A percentile compares a stretch with the other conserved stretches of the same genome.
phyloP scores from a whole-genome alignment of 352 stramenopile species.

The Globisporangium viniferum region DNA sequence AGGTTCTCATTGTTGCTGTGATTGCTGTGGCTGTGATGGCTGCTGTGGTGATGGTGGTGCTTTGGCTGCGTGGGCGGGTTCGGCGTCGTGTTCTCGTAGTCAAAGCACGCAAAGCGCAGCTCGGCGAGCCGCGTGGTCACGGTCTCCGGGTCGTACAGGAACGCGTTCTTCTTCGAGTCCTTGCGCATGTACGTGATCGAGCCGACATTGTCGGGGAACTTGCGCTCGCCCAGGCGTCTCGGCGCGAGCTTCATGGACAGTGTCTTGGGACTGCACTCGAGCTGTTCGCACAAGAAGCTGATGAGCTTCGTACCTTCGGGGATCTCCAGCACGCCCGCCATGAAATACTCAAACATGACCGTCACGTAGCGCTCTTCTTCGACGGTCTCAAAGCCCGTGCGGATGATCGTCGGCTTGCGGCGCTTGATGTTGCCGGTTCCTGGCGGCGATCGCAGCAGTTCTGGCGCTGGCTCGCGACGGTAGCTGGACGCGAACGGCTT shows the following conservation, averaged over 20 bases:
- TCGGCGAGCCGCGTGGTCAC: slow-evolving; percentile 16
- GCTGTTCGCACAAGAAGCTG: slow-evolving; percentile 52
- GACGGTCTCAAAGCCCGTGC: slow-evolving; percentile 62
- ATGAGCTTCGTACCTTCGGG: slow-evolving; percentile 56
- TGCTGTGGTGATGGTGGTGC: not conserved
- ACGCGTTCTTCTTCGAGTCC: slow-evolving; percentile 4
- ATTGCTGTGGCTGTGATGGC: not conserved
- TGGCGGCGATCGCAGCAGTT: slow-evolving; percentile 14
- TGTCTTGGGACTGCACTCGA: slow-evolving; percentile 49
- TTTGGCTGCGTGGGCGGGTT: slow-evolving; percentile 5
- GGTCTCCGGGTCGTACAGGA: not conserved
- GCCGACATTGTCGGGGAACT: slow-evolving; percentile 58
- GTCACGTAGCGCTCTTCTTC: slow-evolving; percentile 64
- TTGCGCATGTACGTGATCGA: slow-evolving; percentile 51
- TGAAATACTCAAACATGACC: slow-evolving; percentile 63
- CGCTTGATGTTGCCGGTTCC: slow-evolving; percentile 26
- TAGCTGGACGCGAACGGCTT: not conserved
- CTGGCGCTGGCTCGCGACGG: not conserved
- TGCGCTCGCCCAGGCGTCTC: slow-evolving; percentile 41
- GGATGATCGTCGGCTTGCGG: slow-evolving; percentile 62
- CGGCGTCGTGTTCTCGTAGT: slow-evolving; percentile 25
- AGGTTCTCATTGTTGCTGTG: not conserved
- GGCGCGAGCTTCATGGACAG: slow-evolving; percentile 73
- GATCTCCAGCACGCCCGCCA: slow-evolving; percentile 48
- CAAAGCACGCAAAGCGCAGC: slow-evolving; percentile 27